Conservation (phyloP, 2,329 filamentous ascomycete species). For the Rhynchosporium graminicola region DNA sequence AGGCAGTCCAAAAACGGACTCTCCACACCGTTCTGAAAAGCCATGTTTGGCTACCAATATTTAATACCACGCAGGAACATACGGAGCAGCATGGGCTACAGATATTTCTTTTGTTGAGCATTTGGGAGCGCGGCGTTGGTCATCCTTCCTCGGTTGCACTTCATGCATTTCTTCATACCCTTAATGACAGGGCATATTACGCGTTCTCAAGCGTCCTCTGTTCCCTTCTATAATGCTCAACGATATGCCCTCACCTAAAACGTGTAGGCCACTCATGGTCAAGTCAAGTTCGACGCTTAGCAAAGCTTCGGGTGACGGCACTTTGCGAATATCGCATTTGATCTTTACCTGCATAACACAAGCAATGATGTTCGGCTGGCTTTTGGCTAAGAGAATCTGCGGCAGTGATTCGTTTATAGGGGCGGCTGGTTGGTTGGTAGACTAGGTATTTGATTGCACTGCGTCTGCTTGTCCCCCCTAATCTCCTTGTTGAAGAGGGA, state of each 20-base stretch:
- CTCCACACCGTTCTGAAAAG: slow-evolving; percentile 73
- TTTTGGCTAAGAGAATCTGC: background rate
- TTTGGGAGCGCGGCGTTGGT: slow-evolving; percentile 43
- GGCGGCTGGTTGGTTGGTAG: slow-evolving; percentile 14
- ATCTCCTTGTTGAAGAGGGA: slow-evolving; percentile 9
- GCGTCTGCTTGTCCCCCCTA: slow-evolving; percentile 7
- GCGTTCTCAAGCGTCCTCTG: slow-evolving; percentile 28
- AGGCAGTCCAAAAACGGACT: slow-evolving; percentile 93
- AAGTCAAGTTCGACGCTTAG: background rate
- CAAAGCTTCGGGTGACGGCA: background rate
- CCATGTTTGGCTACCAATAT: background rate
- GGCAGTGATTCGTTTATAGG: slow-evolving; percentile 18
- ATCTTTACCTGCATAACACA: slow-evolving; percentile 23
- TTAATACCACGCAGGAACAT: slow-evolving; percentile 13
- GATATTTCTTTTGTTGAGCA: slow-evolving; percentile 39
- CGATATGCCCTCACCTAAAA: background rate
- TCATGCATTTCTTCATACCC: slow-evolving; percentile 33
- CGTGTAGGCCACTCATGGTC: slow-evolving; percentile 1
- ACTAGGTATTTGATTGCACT: slow-evolving; percentile 22
- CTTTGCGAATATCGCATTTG: slow-evolving; percentile 23
- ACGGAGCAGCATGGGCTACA: background rate
- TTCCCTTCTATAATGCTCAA: slow-evolving; percentile 13
- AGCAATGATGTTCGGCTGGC: background rate
- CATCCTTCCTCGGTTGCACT: slow-evolving; percentile 27
- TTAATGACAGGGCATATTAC: slow-evolving; percentile 20